Base-by-base conservation (phyloP, 2,329 filamentous ascomycete genomes). In the Colletotrichum neosansevieriae region DNA sequence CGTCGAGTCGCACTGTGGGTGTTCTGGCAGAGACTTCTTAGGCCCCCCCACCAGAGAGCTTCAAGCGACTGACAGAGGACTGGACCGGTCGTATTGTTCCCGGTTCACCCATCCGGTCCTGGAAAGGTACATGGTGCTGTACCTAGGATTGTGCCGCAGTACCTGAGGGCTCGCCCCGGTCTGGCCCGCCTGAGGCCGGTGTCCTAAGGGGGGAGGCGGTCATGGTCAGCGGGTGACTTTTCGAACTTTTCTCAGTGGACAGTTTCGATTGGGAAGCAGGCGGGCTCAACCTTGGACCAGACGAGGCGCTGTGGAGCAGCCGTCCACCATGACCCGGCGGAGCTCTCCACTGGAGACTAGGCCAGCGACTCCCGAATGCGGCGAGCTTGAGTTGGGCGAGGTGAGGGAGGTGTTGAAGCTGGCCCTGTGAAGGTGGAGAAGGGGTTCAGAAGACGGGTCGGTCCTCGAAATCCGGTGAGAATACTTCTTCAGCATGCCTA, bases 161-260 rank as follows among this genome's bases (percentile, higher is more conserved):
- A 59, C 44, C 17, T 50, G 32, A 59, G 51, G 45, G 42, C 54
- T 15, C 44, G 38, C 59, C 50, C 50, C 56, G 59, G 50, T 49
- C 34, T 60, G 66, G 61, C 54, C 65, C 65, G 53, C 65, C 60
- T 68, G 61, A 68, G 53, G 53, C 61, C 49, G 60, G 65, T 44
- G 38, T 54, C 57, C 49, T 66, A 42, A n/a, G 61, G 65, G 65
- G 54, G 49, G 50, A 32, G 61, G 54, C 65, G 49, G 54, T 49
- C 54, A 51, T 68, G 65, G 65, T 68, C 65, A 68, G 61, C 65
- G 65, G 66, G 54, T 69, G 66, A 69, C 66, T 69, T 66, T 68
- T 69, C 40, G 66, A 69, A 60, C 61, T 69, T 69, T 69, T 68
- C 65, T 65, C 66, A 69, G 66, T 66, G 66, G 61, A 68, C 61